These are phyloP conservation scores for Selenicereus undatus DNA, from an alignment of 148 eudicot genomes.

Conservation along the genomic window DNA sequence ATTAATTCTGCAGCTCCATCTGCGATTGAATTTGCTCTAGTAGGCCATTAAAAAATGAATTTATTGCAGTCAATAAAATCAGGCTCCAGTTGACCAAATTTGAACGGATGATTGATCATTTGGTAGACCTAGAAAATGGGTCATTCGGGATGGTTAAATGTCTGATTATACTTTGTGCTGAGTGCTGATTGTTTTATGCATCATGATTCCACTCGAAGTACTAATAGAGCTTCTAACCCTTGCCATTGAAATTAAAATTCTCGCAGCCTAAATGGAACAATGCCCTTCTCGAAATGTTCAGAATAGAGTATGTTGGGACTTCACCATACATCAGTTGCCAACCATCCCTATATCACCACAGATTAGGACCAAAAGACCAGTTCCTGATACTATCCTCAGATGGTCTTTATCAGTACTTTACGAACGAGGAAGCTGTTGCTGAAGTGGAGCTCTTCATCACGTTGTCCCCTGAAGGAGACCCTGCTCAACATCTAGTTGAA, in stretches of 20 bases:
- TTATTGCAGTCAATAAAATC: constrained; percentile 32
- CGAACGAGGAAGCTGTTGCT: constrained; percentile 79
- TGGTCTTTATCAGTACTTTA: constrained; percentile 89
- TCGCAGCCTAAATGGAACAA: constrained; percentile 92
- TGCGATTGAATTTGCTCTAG: background rate
- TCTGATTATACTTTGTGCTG: background rate
- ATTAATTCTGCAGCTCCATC: background rate
- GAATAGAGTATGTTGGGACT: constrained; percentile 67
- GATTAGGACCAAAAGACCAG: constrained; percentile 61
- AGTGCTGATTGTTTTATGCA: too few species aligned
- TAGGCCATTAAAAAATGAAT: constrained; percentile 5
- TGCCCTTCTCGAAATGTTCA: constrained; percentile 77
- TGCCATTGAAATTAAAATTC: background rate
- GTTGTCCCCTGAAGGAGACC: constrained; percentile 80
- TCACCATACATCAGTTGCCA: constrained; percentile 69
- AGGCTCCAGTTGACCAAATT: background rate
- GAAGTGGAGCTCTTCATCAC: constrained; percentile 79
- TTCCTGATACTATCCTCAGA: constrained; percentile 85
- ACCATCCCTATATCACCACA: constrained; percentile 69
- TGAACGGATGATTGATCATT: background rate
- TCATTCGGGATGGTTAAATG: background rate
- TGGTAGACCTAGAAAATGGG: constrained; percentile 7
- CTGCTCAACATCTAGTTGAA: constrained; percentile 95
- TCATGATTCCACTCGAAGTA: too few species aligned
- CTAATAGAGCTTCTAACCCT: background rate